Conservation (phyloP, 495 filamentous ascomycete species). For the Hypoxylon trugodes region DNA sequence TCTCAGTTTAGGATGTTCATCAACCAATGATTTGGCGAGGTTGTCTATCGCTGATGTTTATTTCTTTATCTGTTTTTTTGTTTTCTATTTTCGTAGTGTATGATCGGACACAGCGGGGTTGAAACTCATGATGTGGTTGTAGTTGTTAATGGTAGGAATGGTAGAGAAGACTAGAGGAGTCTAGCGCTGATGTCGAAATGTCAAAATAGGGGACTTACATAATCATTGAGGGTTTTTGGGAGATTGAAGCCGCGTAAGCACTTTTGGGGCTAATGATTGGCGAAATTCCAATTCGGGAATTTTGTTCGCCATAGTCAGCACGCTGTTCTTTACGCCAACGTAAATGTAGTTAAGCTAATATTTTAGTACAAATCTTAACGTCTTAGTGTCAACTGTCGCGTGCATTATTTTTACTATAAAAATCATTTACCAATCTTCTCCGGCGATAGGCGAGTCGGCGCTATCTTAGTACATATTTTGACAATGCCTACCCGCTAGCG, state of each 20-base stretch:
- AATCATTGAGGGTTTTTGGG: background rate
- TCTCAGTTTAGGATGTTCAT: conserved; percentile 7
- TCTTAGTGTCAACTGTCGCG: conserved; percentile 4
- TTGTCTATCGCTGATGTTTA: background rate
- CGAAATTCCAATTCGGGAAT: conserved; percentile 23
- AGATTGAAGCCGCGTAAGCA: conserved; percentile 34
- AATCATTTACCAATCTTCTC: background rate
- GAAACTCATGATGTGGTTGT: background rate
- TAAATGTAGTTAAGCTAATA: conserved; percentile 2
- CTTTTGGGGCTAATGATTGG: background rate
- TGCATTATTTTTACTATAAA: background rate
- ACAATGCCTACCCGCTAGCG: background rate
- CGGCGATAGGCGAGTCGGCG: background rate
- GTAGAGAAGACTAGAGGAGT: background rate
- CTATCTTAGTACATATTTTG: background rate
- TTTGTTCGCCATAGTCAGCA: conserved; percentile 6
- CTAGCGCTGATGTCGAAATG: conserved; percentile 5
- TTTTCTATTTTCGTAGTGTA: too few species aligned
- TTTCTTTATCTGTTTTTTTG: too few species aligned
- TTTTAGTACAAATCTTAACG: background rate
- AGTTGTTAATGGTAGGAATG: background rate
- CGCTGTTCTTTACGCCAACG: background rate
- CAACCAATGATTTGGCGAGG: background rate
- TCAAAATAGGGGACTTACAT: conserved; percentile 1
- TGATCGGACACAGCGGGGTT: conserved; percentile 2